Evolutionary conservation across 2,329 filamentous ascomycete genomes (phyloP), one percentile per base, ranked within the genome.

Genomic region (Aspergillus alliaceus): DNA sequence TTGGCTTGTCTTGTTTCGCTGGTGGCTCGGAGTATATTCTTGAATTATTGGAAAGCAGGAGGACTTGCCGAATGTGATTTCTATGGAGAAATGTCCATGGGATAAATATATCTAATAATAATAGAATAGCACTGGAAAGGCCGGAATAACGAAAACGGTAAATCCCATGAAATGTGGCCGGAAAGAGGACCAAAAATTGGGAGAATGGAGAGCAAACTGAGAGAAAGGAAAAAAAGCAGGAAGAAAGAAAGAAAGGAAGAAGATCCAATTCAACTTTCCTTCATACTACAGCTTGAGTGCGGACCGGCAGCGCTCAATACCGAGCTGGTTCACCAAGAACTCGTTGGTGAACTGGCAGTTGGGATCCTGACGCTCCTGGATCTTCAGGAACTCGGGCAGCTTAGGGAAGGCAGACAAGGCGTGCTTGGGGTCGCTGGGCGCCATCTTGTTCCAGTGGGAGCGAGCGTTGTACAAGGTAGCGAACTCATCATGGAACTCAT

Each of bases 391-490:
- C 35, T 62, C 57, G 8, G 54, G 52, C 49, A 62, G 39, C 53
- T 64, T 64, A 5, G 59, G 59, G 53, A 56, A 64, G 15, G 51
- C 49, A 15, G 49, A 37, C 37, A 48, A 32, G 31, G 51, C 50
- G 27, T 58, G 58, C 32, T 55, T 64, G 20, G 54, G 48, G 52
- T 64, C 56, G 14, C 51, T 31, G 42, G 54, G 47, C 15, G 44
- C 46, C 61, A 64, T 64, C 55, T 64, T 64, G 56, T 62, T 62
- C 61, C 61, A 64, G 32, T 62, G 61, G 15, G 61, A 42, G 18
- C 61, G 59, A 53, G 55, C 59, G 52, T 64, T 62, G 47, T 55
- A 62, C 8, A 27, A 42, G 27, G 58, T 47, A 50, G 59, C 61
- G 35, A 64, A 64, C 18, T 54, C 37, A 44, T 53, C 35, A 8